Conservation (phyloP, 2,329 filamentous ascomycete genomes). For the Ploettnerulaceae sp. region DNA sequence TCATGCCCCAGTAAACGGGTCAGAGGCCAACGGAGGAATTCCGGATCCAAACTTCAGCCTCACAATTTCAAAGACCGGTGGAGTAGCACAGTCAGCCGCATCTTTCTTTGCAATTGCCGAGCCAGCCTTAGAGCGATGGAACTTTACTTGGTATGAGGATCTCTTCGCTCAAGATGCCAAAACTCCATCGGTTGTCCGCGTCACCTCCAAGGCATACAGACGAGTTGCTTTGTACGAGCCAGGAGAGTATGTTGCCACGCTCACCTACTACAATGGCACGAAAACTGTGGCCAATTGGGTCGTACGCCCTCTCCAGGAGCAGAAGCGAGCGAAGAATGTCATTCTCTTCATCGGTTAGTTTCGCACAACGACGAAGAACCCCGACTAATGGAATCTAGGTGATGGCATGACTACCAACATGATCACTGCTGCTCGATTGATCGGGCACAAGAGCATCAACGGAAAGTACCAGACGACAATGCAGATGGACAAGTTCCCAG, state of each 20-base stretch:
- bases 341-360: slow-evolving; percentile 70
- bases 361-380: background rate
- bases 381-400: slow-evolving; percentile 17
- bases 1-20: slow-evolving; percentile 76
- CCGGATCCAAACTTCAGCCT: slow-evolving; percentile 73
- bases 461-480: slow-evolving; percentile 75
- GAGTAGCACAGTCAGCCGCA: slow-evolving; percentile 48
- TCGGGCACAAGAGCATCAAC: slow-evolving; percentile 78
- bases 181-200: slow-evolving; percentile 69
- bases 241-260: slow-evolving; percentile 70
- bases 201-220: slow-evolving; percentile 74
- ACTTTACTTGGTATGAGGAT: slow-evolving; percentile 81
- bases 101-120: slow-evolving; percentile 67
- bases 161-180: slow-evolving; percentile 70
- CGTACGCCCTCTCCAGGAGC: slow-evolving; percentile 64
- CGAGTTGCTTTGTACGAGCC: slow-evolving; percentile 72
- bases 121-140: slow-evolving; percentile 72
- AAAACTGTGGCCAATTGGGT: slow-evolving; percentile 72
- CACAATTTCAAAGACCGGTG: slow-evolving; percentile 63
- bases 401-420: slow-evolving; percentile 71
- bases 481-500: slow-evolving; percentile 76
- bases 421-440: slow-evolving; percentile 74
- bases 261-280: slow-evolving; percentile 69
- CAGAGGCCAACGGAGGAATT: slow-evolving; percentile 62
- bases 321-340: slow-evolving; percentile 78